Evolutionary conservation across 2,329 filamentous ascomycete genomes (phyloP), one percentile per base, ranked within the genome.

Genomic region (Colletotrichum sp.): DNA sequence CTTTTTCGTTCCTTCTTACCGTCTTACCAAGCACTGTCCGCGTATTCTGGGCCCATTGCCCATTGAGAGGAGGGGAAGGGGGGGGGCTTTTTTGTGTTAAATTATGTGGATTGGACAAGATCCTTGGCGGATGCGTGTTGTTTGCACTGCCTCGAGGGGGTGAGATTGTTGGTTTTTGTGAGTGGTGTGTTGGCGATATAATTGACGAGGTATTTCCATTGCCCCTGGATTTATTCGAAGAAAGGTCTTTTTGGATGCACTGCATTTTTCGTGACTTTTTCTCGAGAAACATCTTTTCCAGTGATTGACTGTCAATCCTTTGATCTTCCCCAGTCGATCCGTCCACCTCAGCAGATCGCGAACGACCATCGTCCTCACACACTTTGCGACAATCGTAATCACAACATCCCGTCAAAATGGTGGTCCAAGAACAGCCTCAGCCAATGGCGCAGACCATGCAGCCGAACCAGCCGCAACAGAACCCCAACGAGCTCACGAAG

Each of bases 391-490:
- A 65, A 64, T 64, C 56, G 15, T 28, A 22, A 69, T 61, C 56
- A 36, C 56, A 62, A n/a, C 66, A 7, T 70, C 34, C 56, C 66
- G 56, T 61, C 66, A 62, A 43, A 32, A 70, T 70, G 66, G 66
- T 70, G 32, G 66, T 70, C 9, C 28, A 70, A 70, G 66, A 70
- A 22, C 66, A 70, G 56, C 66, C 66, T 58, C 43, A 62, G 66
- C 66, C 66, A 36, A 52, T 39, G 27, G 56, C 36, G 36, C 66
- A 70, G 5, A 58, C 55, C 27, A 70, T 70, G 66, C 66, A 62
- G 66, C 66, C 56, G 12, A 34, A 61, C 15, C 34, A 61, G 58
- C 58, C 58, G 18, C 58, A 61, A 34, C 25, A 22, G 36, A 22
- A 55, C 56, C 34, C 22, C 56, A 61, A 61, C 2, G 58, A n/a